phyloP scores from a whole-genome alignment of 768 basidiomycete species.

The Suillus subaureus region DNA sequence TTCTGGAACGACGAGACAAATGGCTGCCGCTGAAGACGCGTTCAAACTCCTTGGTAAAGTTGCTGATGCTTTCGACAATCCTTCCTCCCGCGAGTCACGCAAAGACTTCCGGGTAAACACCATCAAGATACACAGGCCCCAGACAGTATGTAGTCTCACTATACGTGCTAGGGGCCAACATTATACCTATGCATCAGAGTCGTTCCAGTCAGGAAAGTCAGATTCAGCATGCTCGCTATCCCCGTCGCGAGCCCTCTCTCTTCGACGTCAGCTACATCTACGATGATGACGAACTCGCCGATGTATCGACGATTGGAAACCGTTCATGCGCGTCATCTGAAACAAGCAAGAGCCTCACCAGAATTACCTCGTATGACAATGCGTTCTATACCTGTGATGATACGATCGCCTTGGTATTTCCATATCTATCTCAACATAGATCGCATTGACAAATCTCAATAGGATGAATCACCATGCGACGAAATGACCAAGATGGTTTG shows the following conservation, averaged over 20 bases:
- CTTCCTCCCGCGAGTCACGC: slow-evolving; percentile 19
- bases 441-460: slow-evolving; percentile 14
- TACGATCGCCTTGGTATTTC: slow-evolving; percentile 19
- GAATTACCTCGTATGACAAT: slow-evolving; percentile 2
- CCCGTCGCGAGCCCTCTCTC: slow-evolving; percentile 13
- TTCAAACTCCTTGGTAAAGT: slow-evolving; percentile 28
- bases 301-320: not conserved
- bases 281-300: slow-evolving; percentile 21
- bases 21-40: slow-evolving; percentile 16
- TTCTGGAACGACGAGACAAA: not conserved
- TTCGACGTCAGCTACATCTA: slow-evolving; percentile 19
- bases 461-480: not conserved
- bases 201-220: slow-evolving; percentile 20
- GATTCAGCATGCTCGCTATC: slow-evolving; percentile 6
- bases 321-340: slow-evolving; percentile 18
- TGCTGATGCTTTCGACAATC: slow-evolving; percentile 33
- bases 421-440: slow-evolving; percentile 6
- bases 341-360: not conserved
- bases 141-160: slow-evolving; percentile 20
- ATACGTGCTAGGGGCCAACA: not conserved
- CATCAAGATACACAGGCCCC: slow-evolving; percentile 24
- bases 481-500: slow-evolving; percentile 32
- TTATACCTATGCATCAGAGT: slow-evolving; percentile 14
- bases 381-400: slow-evolving; percentile 10
- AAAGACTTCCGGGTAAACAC: slow-evolving; percentile 24